These are phyloP conservation scores for Verticillium longisporum DNA, from an alignment of 2,329 filamentous ascomycete genomes.

Conservation along the genomic window DNA sequence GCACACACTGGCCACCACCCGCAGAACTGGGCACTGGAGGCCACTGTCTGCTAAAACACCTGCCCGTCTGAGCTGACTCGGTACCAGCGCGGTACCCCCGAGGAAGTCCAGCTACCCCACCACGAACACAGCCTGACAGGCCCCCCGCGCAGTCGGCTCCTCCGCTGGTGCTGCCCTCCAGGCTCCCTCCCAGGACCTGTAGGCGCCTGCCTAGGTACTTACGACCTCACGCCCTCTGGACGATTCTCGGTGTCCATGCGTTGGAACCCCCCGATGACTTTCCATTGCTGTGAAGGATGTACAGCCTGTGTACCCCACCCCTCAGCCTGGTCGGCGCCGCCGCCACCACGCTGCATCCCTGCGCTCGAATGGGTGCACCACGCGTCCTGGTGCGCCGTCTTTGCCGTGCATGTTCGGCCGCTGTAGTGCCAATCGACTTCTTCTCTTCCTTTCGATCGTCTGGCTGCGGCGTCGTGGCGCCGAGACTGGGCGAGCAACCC, in stretches of 20 bases:
- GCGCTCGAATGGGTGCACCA: neutral
- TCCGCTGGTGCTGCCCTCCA: neutral
- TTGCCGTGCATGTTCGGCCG: neutral
- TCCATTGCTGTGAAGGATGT: neutral
- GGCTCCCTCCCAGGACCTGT: too few relatives aligned
- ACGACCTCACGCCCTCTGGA: neutral
- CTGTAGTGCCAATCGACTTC: neutral
- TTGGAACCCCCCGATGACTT: too few relatives aligned
- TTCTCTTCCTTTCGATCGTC: neutral
- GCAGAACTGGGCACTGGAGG: neutral
- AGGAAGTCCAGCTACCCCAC: neutral
- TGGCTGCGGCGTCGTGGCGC: neutral
- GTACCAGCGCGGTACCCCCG: neutral
- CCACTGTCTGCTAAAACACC: neutral
- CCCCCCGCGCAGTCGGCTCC: neutral
- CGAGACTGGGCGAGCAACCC: neutral
- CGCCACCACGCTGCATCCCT: neutral
- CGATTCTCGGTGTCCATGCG: neutral
- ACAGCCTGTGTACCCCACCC: neutral
- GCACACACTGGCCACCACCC: neutral
- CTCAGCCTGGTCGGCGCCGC: neutral
- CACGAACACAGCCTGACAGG: neutral
- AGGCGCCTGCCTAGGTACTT: too few relatives aligned
- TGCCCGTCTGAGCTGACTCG: neutral
- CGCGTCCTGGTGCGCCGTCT: neutral